phyloP scores from a whole-genome alignment of 345 rosid species.

The Gossypium anomalum region DNA sequence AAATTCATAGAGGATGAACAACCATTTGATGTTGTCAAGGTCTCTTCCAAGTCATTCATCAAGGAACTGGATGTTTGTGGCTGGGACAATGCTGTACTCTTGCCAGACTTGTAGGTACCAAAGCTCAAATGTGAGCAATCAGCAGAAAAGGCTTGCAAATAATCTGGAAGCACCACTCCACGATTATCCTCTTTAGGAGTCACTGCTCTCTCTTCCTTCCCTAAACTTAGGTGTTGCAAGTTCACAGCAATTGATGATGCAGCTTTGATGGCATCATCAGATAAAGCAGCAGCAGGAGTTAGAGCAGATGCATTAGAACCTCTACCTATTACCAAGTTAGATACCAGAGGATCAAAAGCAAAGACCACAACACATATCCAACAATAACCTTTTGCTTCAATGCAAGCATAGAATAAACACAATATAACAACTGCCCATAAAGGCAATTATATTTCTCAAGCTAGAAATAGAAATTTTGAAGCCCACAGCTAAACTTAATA shows the following conservation, averaged over 20 bases:
- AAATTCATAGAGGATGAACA: constrained; percentile 18
- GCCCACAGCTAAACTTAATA: too few relatives aligned
- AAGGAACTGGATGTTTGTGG: constrained; percentile 18
- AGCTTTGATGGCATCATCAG: constrained; percentile 14
- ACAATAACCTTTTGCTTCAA: neutral
- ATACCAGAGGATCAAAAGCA: neutral
- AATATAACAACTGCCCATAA: neutral
- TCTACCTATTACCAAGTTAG: constrained; percentile 17
- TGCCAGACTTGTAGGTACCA: constrained; percentile 43
- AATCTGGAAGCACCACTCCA: constrained; percentile 41
- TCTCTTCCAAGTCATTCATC: constrained; percentile 17
- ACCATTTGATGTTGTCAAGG: constrained; percentile 19
- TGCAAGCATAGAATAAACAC: neutral
- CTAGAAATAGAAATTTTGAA: neutral
- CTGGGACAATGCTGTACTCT: constrained; percentile 13
- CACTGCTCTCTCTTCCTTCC: constrained; percentile 16
- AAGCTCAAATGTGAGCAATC: constrained; percentile 53
- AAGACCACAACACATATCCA: neutral
- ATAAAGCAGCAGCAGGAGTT: constrained; percentile 18
- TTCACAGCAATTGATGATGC: constrained; percentile 24
- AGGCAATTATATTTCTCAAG: neutral
- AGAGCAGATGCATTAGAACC: constrained; percentile 10
- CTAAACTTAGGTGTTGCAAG: constrained; percentile 34
- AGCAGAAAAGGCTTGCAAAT: constrained; percentile 40
- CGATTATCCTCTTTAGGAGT: constrained; percentile 19